Conservation (phyloP, 192 early-diverging fungal species). For the Chytriomyces hyalinus region DNA sequence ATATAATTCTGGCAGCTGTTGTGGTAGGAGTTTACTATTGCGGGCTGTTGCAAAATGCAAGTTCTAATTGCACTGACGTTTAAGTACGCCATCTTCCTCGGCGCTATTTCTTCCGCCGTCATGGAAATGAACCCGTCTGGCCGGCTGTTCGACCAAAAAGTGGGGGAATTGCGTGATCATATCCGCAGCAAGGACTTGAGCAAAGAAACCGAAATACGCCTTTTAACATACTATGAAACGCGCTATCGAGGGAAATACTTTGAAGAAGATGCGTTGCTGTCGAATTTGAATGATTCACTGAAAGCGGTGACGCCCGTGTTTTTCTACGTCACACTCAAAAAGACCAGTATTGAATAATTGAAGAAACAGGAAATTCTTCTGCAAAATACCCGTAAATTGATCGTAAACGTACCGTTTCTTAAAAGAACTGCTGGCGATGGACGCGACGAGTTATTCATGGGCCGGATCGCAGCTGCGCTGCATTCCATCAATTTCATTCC, state of each 20-base stretch:
- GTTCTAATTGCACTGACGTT: no score
- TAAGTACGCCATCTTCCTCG: slow-evolving; percentile 29
- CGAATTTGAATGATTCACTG: slow-evolving; percentile 40
- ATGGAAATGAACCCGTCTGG: slow-evolving; percentile 27
- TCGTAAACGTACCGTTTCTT: slow-evolving; percentile 38
- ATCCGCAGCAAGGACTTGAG: slow-evolving; percentile 35
- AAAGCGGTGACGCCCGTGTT: slow-evolving; percentile 30
- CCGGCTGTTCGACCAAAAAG: slow-evolving; percentile 34
- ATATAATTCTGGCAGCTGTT: slow-evolving; percentile 4
- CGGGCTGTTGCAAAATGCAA: no score
- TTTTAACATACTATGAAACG: slow-evolving; percentile 46
- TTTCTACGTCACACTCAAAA: not conserved
- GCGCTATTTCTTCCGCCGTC: slow-evolving; percentile 21
- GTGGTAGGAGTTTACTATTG: not conserved
- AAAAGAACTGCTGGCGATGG: slow-evolving; percentile 24
- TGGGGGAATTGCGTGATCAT: slow-evolving; percentile 45
- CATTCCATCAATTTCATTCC: slow-evolving; percentile 21
- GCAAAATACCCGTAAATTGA: slow-evolving; percentile 31
- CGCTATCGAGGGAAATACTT: slow-evolving; percentile 41
- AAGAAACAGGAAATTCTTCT: slow-evolving; percentile 29
- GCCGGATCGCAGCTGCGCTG: slow-evolving; percentile 20
- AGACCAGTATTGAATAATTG: no score
- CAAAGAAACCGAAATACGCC: slow-evolving; percentile 36
- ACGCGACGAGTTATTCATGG: slow-evolving; percentile 28
- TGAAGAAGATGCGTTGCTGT: slow-evolving; percentile 39